Evolutionary conservation across 2,329 filamentous ascomycete species (phyloP).

Genomic region (Sporothrix protearum): DNA sequence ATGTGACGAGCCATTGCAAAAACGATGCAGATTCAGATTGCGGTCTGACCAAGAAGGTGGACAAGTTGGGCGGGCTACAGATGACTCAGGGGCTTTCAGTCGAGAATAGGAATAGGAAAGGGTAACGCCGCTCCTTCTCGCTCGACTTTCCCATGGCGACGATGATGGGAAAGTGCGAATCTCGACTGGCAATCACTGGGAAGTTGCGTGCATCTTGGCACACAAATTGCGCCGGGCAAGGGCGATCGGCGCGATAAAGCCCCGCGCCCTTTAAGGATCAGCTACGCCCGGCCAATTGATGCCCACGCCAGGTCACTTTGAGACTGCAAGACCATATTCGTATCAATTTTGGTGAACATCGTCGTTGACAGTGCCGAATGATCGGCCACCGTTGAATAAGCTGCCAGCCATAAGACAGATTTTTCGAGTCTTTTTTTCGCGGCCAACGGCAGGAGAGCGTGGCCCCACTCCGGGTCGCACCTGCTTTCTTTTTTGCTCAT

Average conservation of each 20-base stretch:
- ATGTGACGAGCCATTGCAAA: neutral
- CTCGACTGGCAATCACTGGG: neutral
- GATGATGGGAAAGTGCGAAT: slow-evolving; percentile 10
- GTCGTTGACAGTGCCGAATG: neutral
- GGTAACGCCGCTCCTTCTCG: slow-evolving; percentile 3
- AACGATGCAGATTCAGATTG: neutral
- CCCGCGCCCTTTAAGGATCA: neutral
- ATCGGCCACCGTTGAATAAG: neutral
- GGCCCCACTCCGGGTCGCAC: neutral
- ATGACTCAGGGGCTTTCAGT: neutral
- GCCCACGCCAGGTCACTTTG: neutral
- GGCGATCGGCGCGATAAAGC: neutral
- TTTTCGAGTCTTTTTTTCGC: neutral
- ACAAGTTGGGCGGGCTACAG: neutral
- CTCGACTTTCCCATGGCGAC: neutral
- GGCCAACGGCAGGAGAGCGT: neutral
- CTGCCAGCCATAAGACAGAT: too few species aligned
- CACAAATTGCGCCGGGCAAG: neutral
- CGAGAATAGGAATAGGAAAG: neutral
- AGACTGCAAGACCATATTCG: neutral
- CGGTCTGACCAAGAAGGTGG: neutral
- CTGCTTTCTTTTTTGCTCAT: neutral
- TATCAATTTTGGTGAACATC: neutral
- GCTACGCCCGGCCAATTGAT: neutral
- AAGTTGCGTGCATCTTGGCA: slow-evolving; percentile 1